Conservation (phyloP, 2,329 filamentous ascomycete genomes). For the Colletotrichum noveboracense region DNA sequence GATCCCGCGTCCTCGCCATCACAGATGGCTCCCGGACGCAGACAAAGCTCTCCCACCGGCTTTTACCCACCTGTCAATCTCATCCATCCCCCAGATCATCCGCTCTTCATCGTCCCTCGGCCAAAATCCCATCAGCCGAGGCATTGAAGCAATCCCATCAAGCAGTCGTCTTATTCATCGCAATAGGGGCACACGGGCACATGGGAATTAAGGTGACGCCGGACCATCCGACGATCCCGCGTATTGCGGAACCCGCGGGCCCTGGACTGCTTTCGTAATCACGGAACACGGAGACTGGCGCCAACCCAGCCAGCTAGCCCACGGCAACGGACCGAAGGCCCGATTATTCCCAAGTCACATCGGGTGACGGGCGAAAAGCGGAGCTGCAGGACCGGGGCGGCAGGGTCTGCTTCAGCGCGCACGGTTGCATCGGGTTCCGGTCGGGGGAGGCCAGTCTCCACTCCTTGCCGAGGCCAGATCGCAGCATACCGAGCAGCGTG, state of each 20-base stretch:
- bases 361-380: not conserved
- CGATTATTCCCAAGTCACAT: not conserved
- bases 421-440: not conserved
- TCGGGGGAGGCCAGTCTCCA: not conserved
- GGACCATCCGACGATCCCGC: not conserved
- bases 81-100: not conserved
- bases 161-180: not conserved
- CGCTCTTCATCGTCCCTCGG: not conserved
- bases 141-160: not conserved
- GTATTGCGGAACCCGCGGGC: not conserved
- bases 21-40: not conserved
- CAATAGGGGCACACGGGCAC: not conserved
- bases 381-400: not conserved
- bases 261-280: not conserved
- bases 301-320: not conserved
- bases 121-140: not conserved
- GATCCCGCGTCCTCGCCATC: not conserved
- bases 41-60: not conserved
- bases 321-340: constrained; percentile 15
- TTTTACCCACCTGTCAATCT: not conserved
- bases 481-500: not conserved
- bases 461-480: not conserved
- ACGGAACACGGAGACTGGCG: not conserved
- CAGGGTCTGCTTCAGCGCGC: not conserved
- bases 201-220: not conserved